Percentiles rank a stretch among this genome's conserved stretches.
phyloP scores from a whole-genome alignment of 106 monocot species.

The Gastrodia elata region DNA sequence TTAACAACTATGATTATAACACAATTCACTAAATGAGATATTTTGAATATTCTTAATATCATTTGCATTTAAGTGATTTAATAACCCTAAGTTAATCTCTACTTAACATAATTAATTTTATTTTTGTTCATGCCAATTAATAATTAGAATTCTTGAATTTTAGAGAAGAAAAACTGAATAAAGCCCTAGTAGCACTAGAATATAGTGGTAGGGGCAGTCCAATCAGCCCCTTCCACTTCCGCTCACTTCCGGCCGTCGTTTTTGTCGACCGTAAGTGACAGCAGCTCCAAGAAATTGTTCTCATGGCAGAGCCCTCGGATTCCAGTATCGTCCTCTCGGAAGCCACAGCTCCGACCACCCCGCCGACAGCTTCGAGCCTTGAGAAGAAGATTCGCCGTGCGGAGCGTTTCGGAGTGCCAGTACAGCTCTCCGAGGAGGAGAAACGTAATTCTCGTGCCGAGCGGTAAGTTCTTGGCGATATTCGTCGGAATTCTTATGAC shows the following conservation, averaged over 20 bases:
- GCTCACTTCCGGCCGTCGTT: not conserved
- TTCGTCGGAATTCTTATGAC: not conserved
- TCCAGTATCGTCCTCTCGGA: not conserved
- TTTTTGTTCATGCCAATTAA: too few species aligned
- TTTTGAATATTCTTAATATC: too few species aligned
- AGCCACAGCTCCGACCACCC: not conserved
- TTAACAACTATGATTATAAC: too few species aligned
- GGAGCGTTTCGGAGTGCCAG: conserved; percentile 42
- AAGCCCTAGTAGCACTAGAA: conserved; percentile 16
- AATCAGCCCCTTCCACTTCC: not conserved
- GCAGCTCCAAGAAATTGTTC: not conserved
- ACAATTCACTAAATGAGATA: too few species aligned
- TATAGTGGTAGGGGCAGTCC: not conserved
- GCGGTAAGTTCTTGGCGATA: conserved; percentile 19
- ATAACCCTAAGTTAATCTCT: too few species aligned
- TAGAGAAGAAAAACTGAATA: not conserved
- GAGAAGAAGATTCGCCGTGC: conserved; percentile 51
- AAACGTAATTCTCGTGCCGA: conserved; percentile 52
- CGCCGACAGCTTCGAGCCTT: conserved; percentile 13
- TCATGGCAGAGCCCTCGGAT: conserved; percentile 2
- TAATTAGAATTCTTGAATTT: too few species aligned
- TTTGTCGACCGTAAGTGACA: not conserved
- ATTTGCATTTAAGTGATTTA: too few species aligned
- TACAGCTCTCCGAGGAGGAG: conserved; percentile 57
- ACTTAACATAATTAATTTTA: too few species aligned